Percentiles rank a stretch among this genome's conserved stretches.
These are phyloP conservation scores for Boletus edulis DNA, from an alignment of 768 basidiomycete species.

Conservation along the genomic window DNA sequence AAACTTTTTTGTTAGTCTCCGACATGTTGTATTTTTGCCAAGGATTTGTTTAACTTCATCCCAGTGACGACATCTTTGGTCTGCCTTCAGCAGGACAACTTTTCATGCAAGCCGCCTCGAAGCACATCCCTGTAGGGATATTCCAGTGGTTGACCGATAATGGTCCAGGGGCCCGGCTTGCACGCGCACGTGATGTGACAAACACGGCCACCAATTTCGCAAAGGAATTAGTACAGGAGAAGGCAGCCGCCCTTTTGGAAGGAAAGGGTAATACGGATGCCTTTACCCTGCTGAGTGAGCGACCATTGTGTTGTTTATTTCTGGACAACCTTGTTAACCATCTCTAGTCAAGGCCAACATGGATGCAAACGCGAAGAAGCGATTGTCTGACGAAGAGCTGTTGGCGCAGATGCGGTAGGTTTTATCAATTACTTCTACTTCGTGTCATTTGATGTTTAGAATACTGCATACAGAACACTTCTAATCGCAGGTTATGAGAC, in stretches of 20 bases:
- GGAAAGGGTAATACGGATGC: conserved; percentile 13
- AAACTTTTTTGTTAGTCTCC: conserved; percentile 6
- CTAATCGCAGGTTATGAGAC: conserved; percentile 57
- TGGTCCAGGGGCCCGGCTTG: neutral
- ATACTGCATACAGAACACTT: conserved; percentile 35
- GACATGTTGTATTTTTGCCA: no score
- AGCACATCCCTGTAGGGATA: conserved; percentile 2
- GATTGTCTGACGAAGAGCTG: conserved; percentile 15
- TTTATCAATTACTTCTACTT: neutral
- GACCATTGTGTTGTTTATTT: neutral
- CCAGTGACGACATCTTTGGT: conserved; percentile 11
- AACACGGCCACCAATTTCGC: neutral
- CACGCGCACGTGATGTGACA: neutral
- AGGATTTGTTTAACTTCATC: neutral
- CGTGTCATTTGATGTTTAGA: neutral
- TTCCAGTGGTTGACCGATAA: neutral
- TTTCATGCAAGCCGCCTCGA: conserved; percentile 6
- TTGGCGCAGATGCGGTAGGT: conserved; percentile 16
- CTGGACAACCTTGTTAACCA: neutral
- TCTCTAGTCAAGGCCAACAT: conserved; percentile 22
- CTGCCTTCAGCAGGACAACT: conserved; percentile 2
- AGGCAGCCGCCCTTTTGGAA: conserved; percentile 5
- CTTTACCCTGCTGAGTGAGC: conserved; percentile 37
- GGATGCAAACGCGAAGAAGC: conserved; percentile 16
- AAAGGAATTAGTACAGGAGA: conserved; percentile 3